These are phyloP conservation scores for Malus hybrid DNA, from an alignment of 331 rosid species.

Conservation along the genomic window DNA sequence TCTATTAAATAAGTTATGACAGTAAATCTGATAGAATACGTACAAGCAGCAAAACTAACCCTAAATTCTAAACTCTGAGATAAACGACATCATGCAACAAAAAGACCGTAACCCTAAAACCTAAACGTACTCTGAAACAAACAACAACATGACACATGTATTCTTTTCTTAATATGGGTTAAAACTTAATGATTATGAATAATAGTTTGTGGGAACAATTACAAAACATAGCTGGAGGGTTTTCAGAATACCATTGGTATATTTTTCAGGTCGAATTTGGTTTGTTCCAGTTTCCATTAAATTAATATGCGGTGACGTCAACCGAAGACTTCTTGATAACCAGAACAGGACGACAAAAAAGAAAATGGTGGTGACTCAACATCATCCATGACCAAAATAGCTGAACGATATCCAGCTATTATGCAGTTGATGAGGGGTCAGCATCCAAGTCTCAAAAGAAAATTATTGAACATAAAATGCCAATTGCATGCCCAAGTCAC, in stretches of 20 bases:
- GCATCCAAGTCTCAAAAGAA: neutral
- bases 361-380: neutral
- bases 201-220: neutral
- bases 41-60: neutral
- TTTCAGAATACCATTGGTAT: neutral
- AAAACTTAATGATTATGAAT: neutral
- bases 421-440: constrained; percentile 12
- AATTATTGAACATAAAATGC: neutral
- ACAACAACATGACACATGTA: neutral
- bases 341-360: constrained; percentile 2
- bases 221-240: neutral
- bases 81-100: neutral
- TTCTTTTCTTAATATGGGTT: neutral
- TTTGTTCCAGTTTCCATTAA: neutral
- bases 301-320: neutral
- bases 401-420: constrained; percentile 6
- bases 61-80: neutral
- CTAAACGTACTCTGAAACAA: neutral
- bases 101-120: neutral
- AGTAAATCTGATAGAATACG: neutral
- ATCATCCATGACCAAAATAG: constrained; percentile 8
- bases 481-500: neutral
- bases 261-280: neutral
- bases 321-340: constrained; percentile 7
- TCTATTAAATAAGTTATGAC: too few species aligned